Percentiles rank a stretch among this genome's conserved stretches.
These are phyloP conservation scores for Epichloe sylvatica DNA, from an alignment of 2,329 filamentous ascomycete genomes.

Conservation along the genomic window DNA sequence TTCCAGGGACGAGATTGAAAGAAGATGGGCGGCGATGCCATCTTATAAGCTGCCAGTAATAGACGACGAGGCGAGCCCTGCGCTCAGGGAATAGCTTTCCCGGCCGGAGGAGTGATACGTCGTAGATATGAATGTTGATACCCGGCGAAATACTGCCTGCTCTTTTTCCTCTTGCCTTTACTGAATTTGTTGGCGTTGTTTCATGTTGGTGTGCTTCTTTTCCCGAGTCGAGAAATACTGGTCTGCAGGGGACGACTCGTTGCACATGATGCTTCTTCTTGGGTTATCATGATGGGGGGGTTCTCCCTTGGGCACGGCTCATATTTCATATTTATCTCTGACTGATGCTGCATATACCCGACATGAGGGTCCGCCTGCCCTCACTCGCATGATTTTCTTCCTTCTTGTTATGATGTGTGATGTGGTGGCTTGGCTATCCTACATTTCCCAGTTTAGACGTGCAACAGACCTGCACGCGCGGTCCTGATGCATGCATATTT, in stretches of 20 bases:
- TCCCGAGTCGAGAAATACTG: too few relatives aligned
- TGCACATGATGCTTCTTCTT: too few relatives aligned
- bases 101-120: constrained; percentile 2
- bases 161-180: neutral
- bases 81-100: constrained; percentile 14
- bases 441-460: too few relatives aligned
- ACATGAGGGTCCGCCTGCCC: too few relatives aligned
- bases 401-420: too few relatives aligned
- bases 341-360: neutral
- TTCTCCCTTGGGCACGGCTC: neutral
- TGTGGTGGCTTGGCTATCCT: too few relatives aligned
- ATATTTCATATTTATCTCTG: neutral
- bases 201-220: neutral
- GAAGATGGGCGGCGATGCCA: constrained; percentile 22
- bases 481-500: too few relatives aligned
- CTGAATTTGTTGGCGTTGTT: neutral
- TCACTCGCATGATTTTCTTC: too few relatives aligned
- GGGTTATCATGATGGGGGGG: neutral
- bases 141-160: neutral
- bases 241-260: too few relatives aligned
- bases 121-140: neutral
- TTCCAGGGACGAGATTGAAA: constrained; percentile 22
- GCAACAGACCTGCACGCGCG: too few relatives aligned
- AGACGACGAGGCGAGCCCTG: constrained; percentile 15
- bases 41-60: constrained; percentile 18